Evolutionary conservation across 257 asterid genomes (phyloP), one percentile per base, ranked within the genome.

Genomic region (Solanum chmielewskii): DNA sequence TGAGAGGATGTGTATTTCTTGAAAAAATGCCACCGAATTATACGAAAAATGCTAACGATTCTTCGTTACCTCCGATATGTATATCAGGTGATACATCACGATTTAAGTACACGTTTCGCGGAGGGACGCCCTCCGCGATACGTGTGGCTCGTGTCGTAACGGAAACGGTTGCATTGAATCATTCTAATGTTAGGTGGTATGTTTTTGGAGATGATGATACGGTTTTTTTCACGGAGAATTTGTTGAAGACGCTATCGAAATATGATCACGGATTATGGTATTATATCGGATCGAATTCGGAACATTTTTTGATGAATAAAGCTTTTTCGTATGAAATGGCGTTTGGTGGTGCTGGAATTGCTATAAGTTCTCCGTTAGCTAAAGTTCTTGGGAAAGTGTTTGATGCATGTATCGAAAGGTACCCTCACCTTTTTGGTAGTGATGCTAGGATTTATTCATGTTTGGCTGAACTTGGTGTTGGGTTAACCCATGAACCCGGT

Each of bases 271-370:
- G 77, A 12, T 29, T 75, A 91, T 95, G 94, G 98, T 92, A 89
- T 71, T 95, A 94, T 10, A 86, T 94, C 11, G 98, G 97, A 41
- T 88, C 87, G 88, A 81, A 90, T 31, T 94, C 98, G 1, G 98
- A 95, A 92, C 93, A 93, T 85, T 95, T 92, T 45, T 93, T 93
- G 82, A 95, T 93, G 89, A 95, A 94, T 74, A 93, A 93, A 85
- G 92, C 92, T 80, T 92, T 92, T 85, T 91, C 88, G 1, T 95
- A 94, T 83, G 92, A 83, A n/a, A 93, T 95, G 98, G 98, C 98
- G 18, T 95, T 85, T 89, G 98, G 98, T 9, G 98, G 98, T 27
- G 98, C 97, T 12, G 98, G 98, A 21, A 92, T 89, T 87, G 98
- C 92, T 9, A 86, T 95, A 73, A 95, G 98, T 85, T 93, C 94